Conservation (phyloP, 2,329 filamentous ascomycete genomes). For the Rhynchosporium secalis region DNA sequence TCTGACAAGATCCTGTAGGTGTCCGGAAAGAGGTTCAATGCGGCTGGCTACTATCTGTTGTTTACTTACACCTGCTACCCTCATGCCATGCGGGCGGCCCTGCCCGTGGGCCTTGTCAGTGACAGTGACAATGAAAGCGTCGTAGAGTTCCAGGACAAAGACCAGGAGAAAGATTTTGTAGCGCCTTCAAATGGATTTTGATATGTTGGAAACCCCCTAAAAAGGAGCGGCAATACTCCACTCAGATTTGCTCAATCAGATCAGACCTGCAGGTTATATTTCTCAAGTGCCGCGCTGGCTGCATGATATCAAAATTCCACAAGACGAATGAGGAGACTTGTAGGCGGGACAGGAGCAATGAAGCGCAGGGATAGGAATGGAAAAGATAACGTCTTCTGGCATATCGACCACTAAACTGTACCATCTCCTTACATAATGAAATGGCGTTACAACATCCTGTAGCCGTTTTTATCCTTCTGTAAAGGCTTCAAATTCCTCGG, state of each 20-base stretch:
- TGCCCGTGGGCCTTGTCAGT: background rate
- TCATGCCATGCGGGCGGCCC: background rate
- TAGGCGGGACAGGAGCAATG: slow-evolving; percentile 4
- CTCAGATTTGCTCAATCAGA: background rate
- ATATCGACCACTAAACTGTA: slow-evolving; percentile 12
- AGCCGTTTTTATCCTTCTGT: slow-evolving; percentile 1
- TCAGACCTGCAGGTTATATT: background rate
- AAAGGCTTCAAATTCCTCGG: background rate
- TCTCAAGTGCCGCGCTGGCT: slow-evolving; percentile 1
- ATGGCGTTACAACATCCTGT: slow-evolving; percentile 13
- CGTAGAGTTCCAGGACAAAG: no score
- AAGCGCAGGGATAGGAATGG: background rate
- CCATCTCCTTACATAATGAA: slow-evolving; percentile 19
- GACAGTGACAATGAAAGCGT: no score
- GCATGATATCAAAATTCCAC: slow-evolving; percentile 2
- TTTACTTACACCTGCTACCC: background rate
- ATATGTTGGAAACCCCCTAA: background rate
- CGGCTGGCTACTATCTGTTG: background rate
- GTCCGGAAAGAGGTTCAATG: slow-evolving; percentile 14
- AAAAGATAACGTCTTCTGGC: slow-evolving; percentile 16
- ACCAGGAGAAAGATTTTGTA: no score
- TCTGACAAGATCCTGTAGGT: slow-evolving; percentile 16
- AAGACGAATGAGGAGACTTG: slow-evolving; percentile 1
- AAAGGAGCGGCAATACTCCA: background rate
- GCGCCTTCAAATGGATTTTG: no score